These are phyloP conservation scores for Thuja plicata DNA, from an alignment of 83 land plant genomes.

Conservation along the genomic window DNA sequence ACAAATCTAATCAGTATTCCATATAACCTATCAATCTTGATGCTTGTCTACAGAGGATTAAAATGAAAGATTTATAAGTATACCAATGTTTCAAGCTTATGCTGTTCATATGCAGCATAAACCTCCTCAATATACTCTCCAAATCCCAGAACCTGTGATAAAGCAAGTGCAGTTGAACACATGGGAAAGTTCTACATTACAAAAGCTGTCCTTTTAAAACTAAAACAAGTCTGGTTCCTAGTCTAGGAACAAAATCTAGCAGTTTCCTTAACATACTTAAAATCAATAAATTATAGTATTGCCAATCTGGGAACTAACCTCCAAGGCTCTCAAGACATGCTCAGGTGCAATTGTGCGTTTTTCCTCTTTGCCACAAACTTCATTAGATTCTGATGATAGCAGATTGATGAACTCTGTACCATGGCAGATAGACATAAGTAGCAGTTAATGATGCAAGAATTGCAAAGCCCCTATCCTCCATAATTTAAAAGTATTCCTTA, in stretches of 20 bases:
- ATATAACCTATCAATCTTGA: background rate
- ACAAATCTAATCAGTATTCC: background rate
- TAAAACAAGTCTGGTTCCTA: background rate
- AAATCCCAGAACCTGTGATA: slow-evolving; percentile 86
- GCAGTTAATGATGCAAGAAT: background rate
- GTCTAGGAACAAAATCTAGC: background rate
- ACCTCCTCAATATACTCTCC: slow-evolving; percentile 95
- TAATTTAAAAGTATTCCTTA: background rate
- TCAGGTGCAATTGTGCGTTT: slow-evolving; percentile 98
- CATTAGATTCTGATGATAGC: slow-evolving; percentile 97
- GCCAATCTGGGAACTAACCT: slow-evolving; percentile 46
- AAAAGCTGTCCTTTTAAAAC: background rate
- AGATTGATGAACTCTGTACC: slow-evolving; percentile 95
- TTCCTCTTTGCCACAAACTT: slow-evolving; percentile 93
- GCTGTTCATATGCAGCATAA: slow-evolving; percentile 95
- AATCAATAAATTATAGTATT: background rate
- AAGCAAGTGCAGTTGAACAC: background rate
- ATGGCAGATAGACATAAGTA: background rate
- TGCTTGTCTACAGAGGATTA: background rate
- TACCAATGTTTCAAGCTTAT: slow-evolving; percentile 85
- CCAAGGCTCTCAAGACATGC: slow-evolving; percentile 95
- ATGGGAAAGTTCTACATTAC: background rate
- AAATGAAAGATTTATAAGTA: slow-evolving; percentile 11
- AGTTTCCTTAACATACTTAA: background rate
- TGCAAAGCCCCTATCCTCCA: background rate